A percentile compares a stretch with the other conserved stretches of the same genome.
phyloP scores from a whole-genome alignment of 345 rosid genomes.

The Durio zibethinus region DNA sequence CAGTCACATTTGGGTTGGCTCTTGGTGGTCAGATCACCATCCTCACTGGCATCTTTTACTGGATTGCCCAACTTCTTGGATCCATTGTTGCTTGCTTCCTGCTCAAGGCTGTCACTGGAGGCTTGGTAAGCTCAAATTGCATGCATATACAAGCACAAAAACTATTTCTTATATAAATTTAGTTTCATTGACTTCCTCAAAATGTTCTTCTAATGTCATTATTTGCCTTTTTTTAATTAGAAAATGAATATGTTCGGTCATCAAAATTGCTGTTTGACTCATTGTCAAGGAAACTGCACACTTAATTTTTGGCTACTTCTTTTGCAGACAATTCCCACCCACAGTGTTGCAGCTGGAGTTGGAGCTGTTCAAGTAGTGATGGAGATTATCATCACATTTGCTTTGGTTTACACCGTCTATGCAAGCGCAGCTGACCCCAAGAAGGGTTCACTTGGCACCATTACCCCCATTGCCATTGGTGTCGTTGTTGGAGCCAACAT shows the following conservation, averaged over 20 bases:
- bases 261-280: neutral
- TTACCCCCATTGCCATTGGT: conserved; percentile 90
- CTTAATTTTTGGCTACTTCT: neutral
- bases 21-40: conserved; percentile 89
- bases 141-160: neutral
- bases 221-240: neutral
- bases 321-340: conserved; percentile 62
- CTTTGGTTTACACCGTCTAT: conserved; percentile 85
- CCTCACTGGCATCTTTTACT: conserved; percentile 85
- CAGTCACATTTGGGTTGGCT: conserved; percentile 88
- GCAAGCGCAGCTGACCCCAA: conserved; percentile 97
- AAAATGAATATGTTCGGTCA: neutral
- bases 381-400: conserved; percentile 90
- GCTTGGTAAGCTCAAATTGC: conserved; percentile 55
- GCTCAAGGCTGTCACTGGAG: conserved; percentile 75
- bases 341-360: conserved; percentile 74
- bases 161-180: neutral
- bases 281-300: neutral
- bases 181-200: neutral
- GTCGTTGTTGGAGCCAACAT: conserved; percentile 96
- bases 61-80: conserved; percentile 90
- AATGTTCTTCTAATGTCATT: no score
- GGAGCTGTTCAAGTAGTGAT: conserved; percentile 76
- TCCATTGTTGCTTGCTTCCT: conserved; percentile 82
- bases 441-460: conserved; percentile 83